phyloP scores from a whole-genome alignment of 805 yeast species.

The Phaffomyces opuntiae region DNA sequence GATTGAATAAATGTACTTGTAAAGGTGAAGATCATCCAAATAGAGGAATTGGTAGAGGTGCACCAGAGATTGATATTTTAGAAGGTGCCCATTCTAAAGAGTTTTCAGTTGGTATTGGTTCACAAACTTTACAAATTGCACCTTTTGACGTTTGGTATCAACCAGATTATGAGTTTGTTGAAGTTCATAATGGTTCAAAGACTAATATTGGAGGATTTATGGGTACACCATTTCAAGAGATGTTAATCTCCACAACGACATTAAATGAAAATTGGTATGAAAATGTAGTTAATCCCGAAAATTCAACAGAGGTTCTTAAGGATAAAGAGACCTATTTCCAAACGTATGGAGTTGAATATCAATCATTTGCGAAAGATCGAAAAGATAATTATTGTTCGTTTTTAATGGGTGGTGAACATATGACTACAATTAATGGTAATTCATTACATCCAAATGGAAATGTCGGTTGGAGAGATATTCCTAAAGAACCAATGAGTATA shows the following conservation, averaged over 20 bases:
- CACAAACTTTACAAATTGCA: conserved; percentile 46
- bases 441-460: conserved; percentile 45
- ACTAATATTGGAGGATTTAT: conserved; percentile 71
- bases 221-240: conserved; percentile 94
- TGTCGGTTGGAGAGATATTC: conserved; percentile 38
- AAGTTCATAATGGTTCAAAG: conserved; percentile 30
- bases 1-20: conserved; percentile 38
- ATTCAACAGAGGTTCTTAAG: conserved; percentile 13
- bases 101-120: conserved; percentile 33
- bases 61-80: conserved; percentile 43
- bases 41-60: conserved; percentile 41
- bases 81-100: conserved; percentile 36
- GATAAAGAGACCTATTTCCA: conserved; percentile 40
- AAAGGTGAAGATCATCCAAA: conserved; percentile 40
- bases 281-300: conserved; percentile 32
- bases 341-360: conserved; percentile 36
- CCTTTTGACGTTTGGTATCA: conserved; percentile 46
- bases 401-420: conserved; percentile 40
- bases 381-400: conserved; percentile 27
- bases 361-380: conserved; percentile 46
- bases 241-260: conserved; percentile 52
- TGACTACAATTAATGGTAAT: conserved; percentile 35
- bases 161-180: conserved; percentile 42
- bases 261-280: conserved; percentile 78
- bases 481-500: conserved; percentile 47